Conservation (phyloP, 2,329 filamentous ascomycete species). For the Corinectria fuckeliana region DNA sequence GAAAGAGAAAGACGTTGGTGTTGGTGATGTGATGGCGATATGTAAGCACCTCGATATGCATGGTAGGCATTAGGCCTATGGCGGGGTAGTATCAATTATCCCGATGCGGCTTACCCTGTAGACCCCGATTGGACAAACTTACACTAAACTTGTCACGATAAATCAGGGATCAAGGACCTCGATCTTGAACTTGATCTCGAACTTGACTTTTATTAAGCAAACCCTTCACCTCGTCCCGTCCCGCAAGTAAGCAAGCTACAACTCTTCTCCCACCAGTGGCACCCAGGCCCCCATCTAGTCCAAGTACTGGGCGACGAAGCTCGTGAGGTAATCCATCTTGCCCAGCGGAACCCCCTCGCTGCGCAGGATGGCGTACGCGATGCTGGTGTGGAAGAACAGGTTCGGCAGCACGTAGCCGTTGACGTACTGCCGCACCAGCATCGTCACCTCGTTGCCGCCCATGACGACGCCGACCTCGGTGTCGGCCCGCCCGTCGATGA, state of each 20-base stretch:
- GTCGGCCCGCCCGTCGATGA: constrained; percentile 42
- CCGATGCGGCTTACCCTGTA: constrained; percentile 6
- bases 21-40: constrained; percentile 1
- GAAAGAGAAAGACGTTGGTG: constrained; percentile 1
- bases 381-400: constrained; percentile 68
- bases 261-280: neutral
- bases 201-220: neutral
- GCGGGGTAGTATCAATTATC: constrained; percentile 16
- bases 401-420: constrained; percentile 61
- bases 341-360: constrained; percentile 67
- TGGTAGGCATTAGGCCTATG: constrained; percentile 9
- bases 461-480: constrained; percentile 41
- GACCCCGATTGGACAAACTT: neutral
- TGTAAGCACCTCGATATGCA: no score
- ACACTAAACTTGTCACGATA: neutral
- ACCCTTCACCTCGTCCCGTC: neutral
- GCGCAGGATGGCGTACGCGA: constrained; percentile 66
- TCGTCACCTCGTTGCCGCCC: constrained; percentile 37
- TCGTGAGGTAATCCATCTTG: constrained; percentile 61
- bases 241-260: neutral
- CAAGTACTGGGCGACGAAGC: constrained; percentile 42
- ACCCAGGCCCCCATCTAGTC: neutral
- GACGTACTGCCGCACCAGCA: constrained; percentile 50
- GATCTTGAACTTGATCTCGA: neutral
- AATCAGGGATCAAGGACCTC: no score